Conservation (phyloP, 345 rosid genomes). For the Aethionema arabicum region DNA sequence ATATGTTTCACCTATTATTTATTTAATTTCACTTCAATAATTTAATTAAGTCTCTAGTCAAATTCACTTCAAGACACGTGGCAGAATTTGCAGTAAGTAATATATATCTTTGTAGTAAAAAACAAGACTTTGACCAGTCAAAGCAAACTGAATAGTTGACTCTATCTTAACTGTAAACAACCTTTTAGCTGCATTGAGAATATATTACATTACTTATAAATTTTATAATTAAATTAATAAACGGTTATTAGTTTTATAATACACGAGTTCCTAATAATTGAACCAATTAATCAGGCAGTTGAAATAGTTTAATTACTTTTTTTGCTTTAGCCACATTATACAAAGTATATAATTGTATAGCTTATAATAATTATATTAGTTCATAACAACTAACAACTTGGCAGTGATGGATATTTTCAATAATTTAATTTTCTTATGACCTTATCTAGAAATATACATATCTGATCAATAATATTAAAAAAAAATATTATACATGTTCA, state of each 20-base stretch:
- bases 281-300: slow-evolving; percentile 6
- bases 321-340: slow-evolving; percentile 13
- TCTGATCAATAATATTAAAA: too few relatives aligned
- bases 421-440: too few relatives aligned
- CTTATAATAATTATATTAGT: not conserved
- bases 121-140: slow-evolving; percentile 30
- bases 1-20: too few relatives aligned
- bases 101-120: slow-evolving; percentile 11
- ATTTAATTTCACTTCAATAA: slow-evolving; percentile 16
- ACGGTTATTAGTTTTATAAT: not conserved
- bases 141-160: slow-evolving; percentile 21
- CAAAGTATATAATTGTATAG: not conserved
- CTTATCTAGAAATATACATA: too few relatives aligned
- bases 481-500: too few relatives aligned
- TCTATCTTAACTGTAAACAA: slow-evolving; percentile 23
- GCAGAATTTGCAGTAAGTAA: slow-evolving; percentile 11
- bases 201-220: too few relatives aligned
- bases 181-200: not conserved
- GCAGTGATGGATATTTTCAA: slow-evolving; percentile 8
- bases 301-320: not conserved
- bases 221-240: not conserved
- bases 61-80: not conserved
- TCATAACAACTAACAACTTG: slow-evolving; percentile 1
- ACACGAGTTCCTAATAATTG: not conserved
- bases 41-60: slow-evolving; percentile 13